Evolutionary conservation across 495 filamentous ascomycete genomes (phyloP), one percentile per base, ranked within the genome.

Genomic region (Chaetomium cochliodes): DNA sequence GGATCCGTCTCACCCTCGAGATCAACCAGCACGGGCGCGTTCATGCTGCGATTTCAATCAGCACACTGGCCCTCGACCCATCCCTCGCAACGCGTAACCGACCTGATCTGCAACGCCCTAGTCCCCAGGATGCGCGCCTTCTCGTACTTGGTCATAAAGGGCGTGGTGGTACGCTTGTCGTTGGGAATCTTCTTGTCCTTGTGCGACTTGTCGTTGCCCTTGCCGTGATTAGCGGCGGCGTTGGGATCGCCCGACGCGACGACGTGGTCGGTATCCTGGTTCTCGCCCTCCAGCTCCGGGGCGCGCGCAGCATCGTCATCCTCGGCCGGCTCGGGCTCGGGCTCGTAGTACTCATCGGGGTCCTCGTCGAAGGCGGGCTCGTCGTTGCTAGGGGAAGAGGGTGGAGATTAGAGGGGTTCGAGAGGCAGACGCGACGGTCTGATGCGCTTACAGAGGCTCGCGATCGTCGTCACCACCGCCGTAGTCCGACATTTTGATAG

Each of bases 91-190:
- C 37, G n/a, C 1, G 1, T 9, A 33, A 56, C 26, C 50, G 75
- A 96, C 92, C 92, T 97, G 73, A 98, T 98, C 79, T 98, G 94
- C 72, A 97, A 74, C 46, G 94, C 96, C 63, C 94, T 82, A 55
- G 93, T 97, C 53, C 94, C 94, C 62, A 98, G 80, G 62, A 98
- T 90, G 69, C 94, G 87, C 56, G 94, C 94, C 70, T 87, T 84
- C 84, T 98, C 94, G 79, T 98, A 98, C 79, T 98, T 98, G 69
- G 94, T 98, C 92, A 98, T 96, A 82, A 97, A 98, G 6, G 94
- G 96, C 50, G 94, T 98, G 2, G 96, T 98, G 8, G 85, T 88
- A 68, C 94, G 86, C 80, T 94, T 84, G 60, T 96, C 92, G 67
- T 91, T 88, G 37, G 92, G 85, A 50, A 98, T 90, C 78, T 90